Evolutionary conservation across 2,329 filamentous ascomycete species (phyloP).

Genomic region (Triangularia verruculosa): DNA sequence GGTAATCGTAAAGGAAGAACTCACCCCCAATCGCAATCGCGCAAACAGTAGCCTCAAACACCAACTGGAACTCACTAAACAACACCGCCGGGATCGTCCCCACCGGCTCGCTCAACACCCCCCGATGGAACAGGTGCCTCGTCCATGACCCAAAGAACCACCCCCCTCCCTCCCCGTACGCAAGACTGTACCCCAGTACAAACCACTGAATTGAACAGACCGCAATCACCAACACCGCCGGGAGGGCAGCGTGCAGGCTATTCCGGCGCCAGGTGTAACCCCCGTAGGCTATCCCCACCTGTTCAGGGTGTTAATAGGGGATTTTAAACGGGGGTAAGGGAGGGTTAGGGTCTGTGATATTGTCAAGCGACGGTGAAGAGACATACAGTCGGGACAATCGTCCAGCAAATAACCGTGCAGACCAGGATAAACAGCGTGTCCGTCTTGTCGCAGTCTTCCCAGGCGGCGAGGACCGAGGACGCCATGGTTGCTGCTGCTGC

Average conservation of each 20-base stretch:
- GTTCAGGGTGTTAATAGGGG: background rate
- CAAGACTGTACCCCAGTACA: constrained; percentile 46
- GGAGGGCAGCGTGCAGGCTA: constrained; percentile 47
- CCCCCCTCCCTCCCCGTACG: constrained; percentile 44
- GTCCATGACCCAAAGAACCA: constrained; percentile 45
- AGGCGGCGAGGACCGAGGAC: constrained; percentile 41
- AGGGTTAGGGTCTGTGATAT: background rate
- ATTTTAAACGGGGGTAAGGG: background rate
- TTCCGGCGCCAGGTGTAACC: constrained; percentile 48
- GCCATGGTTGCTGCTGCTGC: constrained; percentile 16
- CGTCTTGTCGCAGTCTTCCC: constrained; percentile 50
- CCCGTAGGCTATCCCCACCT: constrained; percentile 48
- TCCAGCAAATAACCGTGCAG: constrained; percentile 51
- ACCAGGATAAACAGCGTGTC: constrained; percentile 51
- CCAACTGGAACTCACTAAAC: constrained; percentile 50
- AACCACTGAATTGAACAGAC: constrained; percentile 52
- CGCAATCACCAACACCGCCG: constrained; percentile 44
- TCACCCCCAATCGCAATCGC: constrained; percentile 49
- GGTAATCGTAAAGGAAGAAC: constrained; percentile 21
- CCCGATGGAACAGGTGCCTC: constrained; percentile 43
- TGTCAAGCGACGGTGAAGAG: background rate
- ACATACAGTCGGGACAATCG: constrained; percentile 45
- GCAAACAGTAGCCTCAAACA: constrained; percentile 49
- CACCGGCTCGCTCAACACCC: constrained; percentile 45
- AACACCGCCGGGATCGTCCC: constrained; percentile 49